Percentiles rank a stretch among this genome's conserved stretches.
phyloP scores from a whole-genome alignment of 176 grass and related monocot species.

The Oryza punctata region DNA sequence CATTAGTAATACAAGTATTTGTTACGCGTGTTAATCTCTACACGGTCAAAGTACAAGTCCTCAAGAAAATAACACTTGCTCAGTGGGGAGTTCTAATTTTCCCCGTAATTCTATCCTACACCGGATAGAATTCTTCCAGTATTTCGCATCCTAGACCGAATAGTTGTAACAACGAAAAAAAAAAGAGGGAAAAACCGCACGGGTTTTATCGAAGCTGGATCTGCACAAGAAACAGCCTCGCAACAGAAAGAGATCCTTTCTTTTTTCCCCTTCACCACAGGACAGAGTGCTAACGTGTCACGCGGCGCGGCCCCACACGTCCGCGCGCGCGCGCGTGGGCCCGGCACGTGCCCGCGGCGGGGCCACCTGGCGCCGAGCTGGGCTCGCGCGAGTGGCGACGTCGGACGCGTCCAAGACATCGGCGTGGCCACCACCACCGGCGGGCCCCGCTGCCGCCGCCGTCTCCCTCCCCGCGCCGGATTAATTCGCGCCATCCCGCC shows the following conservation, averaged over 20 bases:
- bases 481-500: slow-evolving; percentile 32
- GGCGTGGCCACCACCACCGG: not conserved
- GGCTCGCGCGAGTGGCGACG: slow-evolving; percentile 17
- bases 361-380: slow-evolving; percentile 45
- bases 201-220: slow-evolving; percentile 5
- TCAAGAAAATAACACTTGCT: no score
- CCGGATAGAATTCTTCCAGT: no score
- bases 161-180: no score
- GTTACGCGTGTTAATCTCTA: no score
- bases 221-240: not conserved
- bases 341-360: slow-evolving; percentile 21
- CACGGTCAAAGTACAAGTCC: no score
- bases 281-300: slow-evolving; percentile 16
- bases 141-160: no score
- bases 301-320: slow-evolving; percentile 23
- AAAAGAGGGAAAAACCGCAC: not conserved
- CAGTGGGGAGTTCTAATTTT: no score
- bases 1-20: no score
- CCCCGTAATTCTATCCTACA: no score
- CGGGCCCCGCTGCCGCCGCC: not conserved
- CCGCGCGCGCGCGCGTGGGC: not conserved
- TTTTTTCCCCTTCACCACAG: no score
- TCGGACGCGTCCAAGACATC: slow-evolving; percentile 26
- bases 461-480: slow-evolving; percentile 21
- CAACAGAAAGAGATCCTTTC: not conserved